These are phyloP conservation scores for Vinca minor DNA, from an alignment of 257 asterid species.

Conservation along the genomic window DNA sequence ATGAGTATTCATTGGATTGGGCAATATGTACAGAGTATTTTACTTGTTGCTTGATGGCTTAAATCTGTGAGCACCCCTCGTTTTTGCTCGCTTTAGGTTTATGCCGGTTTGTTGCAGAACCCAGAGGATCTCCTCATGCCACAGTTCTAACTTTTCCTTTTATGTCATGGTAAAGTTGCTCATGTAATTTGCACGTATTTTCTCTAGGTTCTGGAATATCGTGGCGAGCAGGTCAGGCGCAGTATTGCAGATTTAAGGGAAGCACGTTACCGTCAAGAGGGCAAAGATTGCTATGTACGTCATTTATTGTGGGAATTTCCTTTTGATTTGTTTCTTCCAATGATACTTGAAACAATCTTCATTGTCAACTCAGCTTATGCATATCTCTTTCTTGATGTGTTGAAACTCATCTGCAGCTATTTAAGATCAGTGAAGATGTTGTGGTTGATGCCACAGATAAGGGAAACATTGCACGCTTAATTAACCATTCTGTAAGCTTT, in stretches of 20 bases:
- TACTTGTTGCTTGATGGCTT: no score
- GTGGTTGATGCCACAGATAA: conserved; percentile 97
- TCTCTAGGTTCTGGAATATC: conserved; percentile 88
- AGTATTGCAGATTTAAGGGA: conserved; percentile 94
- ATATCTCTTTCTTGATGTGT: background rate
- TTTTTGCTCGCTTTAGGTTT: no score
- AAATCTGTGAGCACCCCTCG: no score
- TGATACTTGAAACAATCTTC: background rate
- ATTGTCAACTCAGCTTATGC: background rate
- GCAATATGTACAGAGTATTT: no score
- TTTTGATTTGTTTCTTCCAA: background rate
- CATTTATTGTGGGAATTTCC: background rate
- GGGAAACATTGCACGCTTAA: conserved; percentile 93
- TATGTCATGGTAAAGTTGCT: background rate
- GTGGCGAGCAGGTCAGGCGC: conserved; percentile 96
- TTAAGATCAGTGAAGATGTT: conserved; percentile 94
- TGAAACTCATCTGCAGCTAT: conserved; percentile 45
- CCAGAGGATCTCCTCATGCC: no score
- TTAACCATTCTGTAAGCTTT: conserved; percentile 82
- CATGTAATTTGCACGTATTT: conserved; percentile 6
- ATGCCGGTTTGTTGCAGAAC: no score
- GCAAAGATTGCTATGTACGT: conserved; percentile 95
- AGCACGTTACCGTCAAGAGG: conserved; percentile 65
- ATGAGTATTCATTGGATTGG: no score
- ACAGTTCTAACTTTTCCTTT: background rate